A percentile compares a stretch with the other conserved stretches of the same genome.
Conservation (phyloP, 2,329 filamentous ascomycete genomes). For the Hymenoscyphus albidus region DNA sequence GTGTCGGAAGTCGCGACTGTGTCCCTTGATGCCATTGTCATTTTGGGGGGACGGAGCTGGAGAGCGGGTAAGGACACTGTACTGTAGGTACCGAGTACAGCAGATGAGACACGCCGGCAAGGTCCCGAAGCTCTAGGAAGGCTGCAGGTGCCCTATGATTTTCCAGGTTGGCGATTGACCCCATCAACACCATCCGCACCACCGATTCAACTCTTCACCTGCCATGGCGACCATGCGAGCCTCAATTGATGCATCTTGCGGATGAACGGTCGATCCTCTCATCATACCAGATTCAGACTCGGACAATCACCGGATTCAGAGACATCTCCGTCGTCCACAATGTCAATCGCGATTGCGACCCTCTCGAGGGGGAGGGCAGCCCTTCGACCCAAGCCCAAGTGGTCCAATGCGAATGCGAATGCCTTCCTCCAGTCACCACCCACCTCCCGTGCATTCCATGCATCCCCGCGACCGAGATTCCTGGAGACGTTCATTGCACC, state of each 20-base stretch:
- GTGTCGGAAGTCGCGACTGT: constrained; percentile 8
- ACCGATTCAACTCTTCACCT: neutral
- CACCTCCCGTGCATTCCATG: constrained; percentile 45
- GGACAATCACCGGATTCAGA: neutral
- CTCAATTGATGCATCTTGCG: neutral
- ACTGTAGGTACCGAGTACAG: no score
- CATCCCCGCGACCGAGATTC: constrained; percentile 41
- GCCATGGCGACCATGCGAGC: neutral
- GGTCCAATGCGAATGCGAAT: neutral
- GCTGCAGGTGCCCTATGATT: no score
- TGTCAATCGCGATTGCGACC: neutral
- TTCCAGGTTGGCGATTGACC: no score
- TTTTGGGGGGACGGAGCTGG: constrained; percentile 1
- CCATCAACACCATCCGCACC: neutral
- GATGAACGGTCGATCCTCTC: neutral
- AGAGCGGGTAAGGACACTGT: no score
- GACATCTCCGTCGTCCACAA: neutral
- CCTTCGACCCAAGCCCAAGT: constrained; percentile 6
- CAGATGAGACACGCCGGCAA: neutral
- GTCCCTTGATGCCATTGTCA: constrained; percentile 6
- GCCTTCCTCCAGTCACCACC: constrained; percentile 27
- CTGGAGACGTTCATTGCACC: constrained; percentile 42
- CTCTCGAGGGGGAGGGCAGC: constrained; percentile 8
- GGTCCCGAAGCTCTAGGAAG: neutral
- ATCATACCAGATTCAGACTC: neutral